Evolutionary conservation across 2,329 filamentous ascomycete genomes (phyloP), one percentile per base, ranked within the genome.

Genomic region (Ustilaginoidea virens): DNA sequence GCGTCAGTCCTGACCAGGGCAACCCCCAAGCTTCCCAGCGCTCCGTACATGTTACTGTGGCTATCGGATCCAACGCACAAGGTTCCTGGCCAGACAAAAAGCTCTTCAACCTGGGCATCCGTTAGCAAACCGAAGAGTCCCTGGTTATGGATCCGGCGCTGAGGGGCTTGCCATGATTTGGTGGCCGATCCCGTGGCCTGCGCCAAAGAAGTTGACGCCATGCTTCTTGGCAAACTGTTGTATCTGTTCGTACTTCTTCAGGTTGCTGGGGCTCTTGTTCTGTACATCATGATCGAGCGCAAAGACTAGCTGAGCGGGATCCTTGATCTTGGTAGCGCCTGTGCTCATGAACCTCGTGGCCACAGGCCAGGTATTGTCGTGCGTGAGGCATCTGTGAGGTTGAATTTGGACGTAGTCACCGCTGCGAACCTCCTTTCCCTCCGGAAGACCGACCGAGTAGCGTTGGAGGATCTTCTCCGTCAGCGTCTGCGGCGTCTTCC

Each of bases 381-480:
- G 83, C 0, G 79, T 85, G 76, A 92, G 83, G 56, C 75, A 81
- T 35, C 68, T 65, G 38, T 77, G 64, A 2, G 80, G 80, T 13
- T 29, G 20, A 17, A 92, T 65, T 0, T 70, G 79, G 31, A 92
- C 74, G 58, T 90, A 92, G 63, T 92, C 83, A 46, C 83, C 83
- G 9, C 69, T 63, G 42, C 66, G 66, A 43, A 92, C 78, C 32
- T 66, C 58, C 56, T 90, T 90, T 36, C 72, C 80, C 16, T 72
- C 52, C 2, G 78, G 56, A 2, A 92, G 65, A 10, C 74, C 80
- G 10, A 86, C 64, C 1, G 80, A 67, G 54, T 90, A 76, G 17
- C 66, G 58, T 52, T 93, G 83, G 0, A 92, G 74, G 35, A 92
- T 92, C 63, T 92, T 92, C 52, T 92, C 83, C 4, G 81, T 90